A percentile compares a stretch with the other conserved stretches of the same genome.
Evolutionary conservation across 1,284 basidiomycete species (phyloP).

Genomic region (Rhizoctonia solani): DNA sequence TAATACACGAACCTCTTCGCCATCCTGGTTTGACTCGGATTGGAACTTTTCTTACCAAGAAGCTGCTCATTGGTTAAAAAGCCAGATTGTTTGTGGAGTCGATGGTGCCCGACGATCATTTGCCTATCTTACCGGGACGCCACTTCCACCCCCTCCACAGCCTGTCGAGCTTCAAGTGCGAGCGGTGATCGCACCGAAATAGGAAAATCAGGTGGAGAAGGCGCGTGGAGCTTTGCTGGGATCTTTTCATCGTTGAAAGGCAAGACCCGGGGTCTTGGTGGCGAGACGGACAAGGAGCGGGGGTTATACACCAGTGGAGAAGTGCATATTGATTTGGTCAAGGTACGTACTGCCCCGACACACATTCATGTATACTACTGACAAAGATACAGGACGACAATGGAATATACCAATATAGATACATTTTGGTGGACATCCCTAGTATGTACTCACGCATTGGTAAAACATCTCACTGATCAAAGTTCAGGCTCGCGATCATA

Average conservation of each 20-base stretch:
- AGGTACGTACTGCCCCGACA: slow-evolving; percentile 53
- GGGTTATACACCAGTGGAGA: slow-evolving; percentile 70
- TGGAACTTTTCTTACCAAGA: slow-evolving; percentile 30
- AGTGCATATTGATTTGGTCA: slow-evolving; percentile 74
- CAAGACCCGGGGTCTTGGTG: slow-evolving; percentile 38
- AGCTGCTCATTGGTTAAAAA: slow-evolving; percentile 23
- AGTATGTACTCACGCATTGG: slow-evolving; percentile 54
- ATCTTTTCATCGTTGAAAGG: slow-evolving; percentile 69
- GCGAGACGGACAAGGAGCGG: slow-evolving; percentile 44
- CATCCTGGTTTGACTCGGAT: slow-evolving; percentile 19
- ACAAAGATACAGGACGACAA: slow-evolving; percentile 59
- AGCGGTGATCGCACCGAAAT: slow-evolving; percentile 41
- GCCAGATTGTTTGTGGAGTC: slow-evolving; percentile 7
- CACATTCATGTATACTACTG: background rate
- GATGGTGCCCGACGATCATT: slow-evolving; percentile 51
- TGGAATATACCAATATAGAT: slow-evolving; percentile 76
- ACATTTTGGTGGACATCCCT: slow-evolving; percentile 76
- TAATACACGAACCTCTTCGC: background rate
- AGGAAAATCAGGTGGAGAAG: slow-evolving; percentile 46
- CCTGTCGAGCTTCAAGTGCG: slow-evolving; percentile 14
- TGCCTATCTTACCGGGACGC: slow-evolving; percentile 68
- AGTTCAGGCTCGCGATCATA: slow-evolving; percentile 62
- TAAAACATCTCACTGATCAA: slow-evolving; percentile 11
- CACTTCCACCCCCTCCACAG: slow-evolving; percentile 40
- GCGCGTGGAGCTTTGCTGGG: slow-evolving; percentile 61